These are phyloP conservation scores for Fusarium sp. DNA, from an alignment of 2,329 filamentous ascomycete genomes.

Conservation along the genomic window DNA sequence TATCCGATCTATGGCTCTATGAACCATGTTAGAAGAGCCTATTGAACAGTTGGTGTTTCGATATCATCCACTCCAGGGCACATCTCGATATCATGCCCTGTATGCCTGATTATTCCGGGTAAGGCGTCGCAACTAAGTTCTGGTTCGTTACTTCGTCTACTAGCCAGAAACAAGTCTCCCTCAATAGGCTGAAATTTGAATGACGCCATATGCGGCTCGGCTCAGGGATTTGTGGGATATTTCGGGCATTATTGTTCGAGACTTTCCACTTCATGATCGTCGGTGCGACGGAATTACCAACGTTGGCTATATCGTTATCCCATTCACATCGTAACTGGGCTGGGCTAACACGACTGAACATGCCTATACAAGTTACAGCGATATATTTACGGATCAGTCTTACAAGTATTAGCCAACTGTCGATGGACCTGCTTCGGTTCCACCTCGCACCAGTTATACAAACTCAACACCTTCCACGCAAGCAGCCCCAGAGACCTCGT, in stretches of 20 bases:
- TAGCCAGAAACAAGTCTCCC: conserved; percentile 25
- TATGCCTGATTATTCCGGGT: conserved; percentile 6
- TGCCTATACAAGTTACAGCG: background rate
- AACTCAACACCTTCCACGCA: conserved; percentile 10
- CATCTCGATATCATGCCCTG: conserved; percentile 1
- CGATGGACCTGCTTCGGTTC: conserved; percentile 28
- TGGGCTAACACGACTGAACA: conserved; percentile 5
- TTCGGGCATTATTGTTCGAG: conserved; percentile 30
- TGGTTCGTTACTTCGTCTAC: conserved; percentile 17
- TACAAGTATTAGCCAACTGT: background rate
- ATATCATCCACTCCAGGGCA: background rate
- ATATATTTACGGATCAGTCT: conserved; percentile 17
- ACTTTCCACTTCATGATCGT: conserved; percentile 36
- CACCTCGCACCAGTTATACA: conserved; percentile 30
- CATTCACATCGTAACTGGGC: conserved; percentile 1
- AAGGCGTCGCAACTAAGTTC: conserved; percentile 11
- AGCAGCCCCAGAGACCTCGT: conserved; percentile 9
- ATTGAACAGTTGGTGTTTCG: conserved; percentile 1
- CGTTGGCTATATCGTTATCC: background rate
- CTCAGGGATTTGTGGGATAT: conserved; percentile 4
- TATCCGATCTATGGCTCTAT: background rate
- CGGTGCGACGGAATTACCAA: conserved; percentile 1
- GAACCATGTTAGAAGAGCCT: background rate
- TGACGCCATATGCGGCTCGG: conserved; percentile 23
- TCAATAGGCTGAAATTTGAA: conserved; percentile 25